Conservation (phyloP, 805 yeast species). For the Ogataea parapolymorpha region DNA sequence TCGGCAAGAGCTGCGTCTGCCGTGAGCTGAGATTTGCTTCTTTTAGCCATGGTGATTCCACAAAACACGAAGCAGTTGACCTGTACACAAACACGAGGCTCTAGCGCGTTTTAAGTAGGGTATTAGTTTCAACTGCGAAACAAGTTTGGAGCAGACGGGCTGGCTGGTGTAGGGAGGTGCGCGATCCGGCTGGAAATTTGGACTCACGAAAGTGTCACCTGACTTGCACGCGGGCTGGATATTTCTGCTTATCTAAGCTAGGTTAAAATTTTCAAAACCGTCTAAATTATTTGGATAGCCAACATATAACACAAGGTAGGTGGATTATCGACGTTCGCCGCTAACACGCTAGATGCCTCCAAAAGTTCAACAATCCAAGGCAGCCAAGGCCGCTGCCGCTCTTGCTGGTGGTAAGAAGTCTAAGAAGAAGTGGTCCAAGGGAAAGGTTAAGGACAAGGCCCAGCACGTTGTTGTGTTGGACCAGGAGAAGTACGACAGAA, state of each 20-base stretch:
- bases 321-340: constrained; percentile 19
- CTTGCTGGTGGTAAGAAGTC: constrained; percentile 99
- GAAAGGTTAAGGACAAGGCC: constrained; percentile 99
- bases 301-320: constrained; percentile 9
- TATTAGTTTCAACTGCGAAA: constrained; percentile 7
- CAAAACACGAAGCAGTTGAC: constrained; percentile 8
- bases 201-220: neutral
- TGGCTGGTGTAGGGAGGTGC: constrained; percentile 2
- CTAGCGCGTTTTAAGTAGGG: constrained; percentile 9
- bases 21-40: constrained; percentile 60
- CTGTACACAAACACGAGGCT: constrained; percentile 8
- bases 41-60: constrained; percentile 38
- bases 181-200: neutral
- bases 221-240: constrained; percentile 1
- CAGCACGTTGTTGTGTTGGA: constrained; percentile 96
- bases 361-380: constrained; percentile 98
- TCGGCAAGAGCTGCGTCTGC: constrained; percentile 40
- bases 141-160: neutral
- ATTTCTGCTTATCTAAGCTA: constrained; percentile 3
- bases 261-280: constrained; percentile 8
- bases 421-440: constrained; percentile 99
- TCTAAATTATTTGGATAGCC: constrained; percentile 9
- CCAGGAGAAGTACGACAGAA: constrained; percentile 99
- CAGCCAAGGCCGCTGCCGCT: constrained; percentile 99
- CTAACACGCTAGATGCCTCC: constrained; percentile 77